Percentiles rank a stretch among this genome's conserved stretches.
Conservation (phyloP, 1,284 basidiomycete species). For the Moesziomyces antarcticus region DNA sequence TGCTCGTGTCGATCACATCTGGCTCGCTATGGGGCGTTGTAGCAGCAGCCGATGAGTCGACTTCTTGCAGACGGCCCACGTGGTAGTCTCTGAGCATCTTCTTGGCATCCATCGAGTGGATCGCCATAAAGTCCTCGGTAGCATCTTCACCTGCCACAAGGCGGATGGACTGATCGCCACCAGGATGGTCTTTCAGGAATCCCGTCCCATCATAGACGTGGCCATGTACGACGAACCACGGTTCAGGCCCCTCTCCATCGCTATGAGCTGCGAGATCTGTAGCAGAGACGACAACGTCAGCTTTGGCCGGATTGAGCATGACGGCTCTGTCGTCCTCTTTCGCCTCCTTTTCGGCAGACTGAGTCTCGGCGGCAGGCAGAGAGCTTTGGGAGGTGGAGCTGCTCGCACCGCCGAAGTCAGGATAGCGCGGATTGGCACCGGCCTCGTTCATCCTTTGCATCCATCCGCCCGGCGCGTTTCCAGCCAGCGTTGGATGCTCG, state of each 20-base stretch:
- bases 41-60: constrained; percentile 1
- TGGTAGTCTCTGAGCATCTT: constrained; percentile 71
- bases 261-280: constrained; percentile 72
- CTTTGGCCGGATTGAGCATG: constrained; percentile 52
- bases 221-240: constrained; percentile 76
- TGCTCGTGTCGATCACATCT: constrained; percentile 40
- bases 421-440: constrained; percentile 71
- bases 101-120: constrained; percentile 73
- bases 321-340: constrained; percentile 49
- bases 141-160: constrained; percentile 76
- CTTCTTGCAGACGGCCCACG: constrained; percentile 40
- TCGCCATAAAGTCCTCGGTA: constrained; percentile 75
- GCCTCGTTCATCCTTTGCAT: constrained; percentile 74
- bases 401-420: constrained; percentile 54
- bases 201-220: constrained; percentile 73
- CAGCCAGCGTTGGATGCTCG: constrained; percentile 76
- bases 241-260: constrained; percentile 68
- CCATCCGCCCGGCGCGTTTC: constrained; percentile 74
- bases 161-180: constrained; percentile 75
- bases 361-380: neutral
- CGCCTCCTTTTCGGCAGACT: neutral
- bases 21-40: constrained; percentile 12
- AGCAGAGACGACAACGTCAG: constrained; percentile 71
- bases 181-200: constrained; percentile 75
- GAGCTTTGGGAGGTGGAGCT: neutral